Evolutionary conservation across 371 early-diverging fungal genomes (phyloP), one percentile per base, ranked within the genome.

Genomic region (Mortierella sp.): DNA sequence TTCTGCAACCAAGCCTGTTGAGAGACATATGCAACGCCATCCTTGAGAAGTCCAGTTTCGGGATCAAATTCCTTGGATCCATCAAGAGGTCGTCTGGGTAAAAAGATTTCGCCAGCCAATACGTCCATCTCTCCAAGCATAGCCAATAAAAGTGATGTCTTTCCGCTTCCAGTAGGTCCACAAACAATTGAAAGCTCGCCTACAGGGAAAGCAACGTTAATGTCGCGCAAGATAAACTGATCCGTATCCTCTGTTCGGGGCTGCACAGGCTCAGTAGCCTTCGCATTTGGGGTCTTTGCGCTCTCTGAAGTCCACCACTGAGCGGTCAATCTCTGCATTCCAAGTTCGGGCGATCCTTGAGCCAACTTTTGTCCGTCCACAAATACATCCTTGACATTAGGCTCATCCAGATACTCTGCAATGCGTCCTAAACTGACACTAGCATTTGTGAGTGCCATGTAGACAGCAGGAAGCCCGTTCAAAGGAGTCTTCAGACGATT

Each of bases 1-100:
- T 96, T 94, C 74, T 92, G 91, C 34, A 97, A 86, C 97, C 97
- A 96, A 3, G 96, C 93, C 53, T 90, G 82, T 67, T 96, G 96
- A 17, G 94, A 84, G 19, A 93, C 94, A 82, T 92, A 96, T 1
- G 93, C 95, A 3, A 96, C 85, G 2, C 86, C 85, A 29, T 87
- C 84, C 5, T 73, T 49, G 60, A 86, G 76, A 29, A 86, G 64
- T 40, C 81, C 73, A 10, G 88, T 86, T 7, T 72, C 84, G 22
- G 85, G 68, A 57, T 84, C 87, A n/a, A 85, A 42, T 31, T 65
- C 72, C 22, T 69, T 70, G 34, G 66, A 55, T n/a, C 64, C 77
- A 54, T 81, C 82, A 26, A 82, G 62, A 34, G 84, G 81, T 43
- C 77, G 70, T 29, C 87, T 75, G 15, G 90, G 89, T 43, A 86